Conservation (phyloP, 352 stramenopile species). For the Globisporangium echinulatum region DNA sequence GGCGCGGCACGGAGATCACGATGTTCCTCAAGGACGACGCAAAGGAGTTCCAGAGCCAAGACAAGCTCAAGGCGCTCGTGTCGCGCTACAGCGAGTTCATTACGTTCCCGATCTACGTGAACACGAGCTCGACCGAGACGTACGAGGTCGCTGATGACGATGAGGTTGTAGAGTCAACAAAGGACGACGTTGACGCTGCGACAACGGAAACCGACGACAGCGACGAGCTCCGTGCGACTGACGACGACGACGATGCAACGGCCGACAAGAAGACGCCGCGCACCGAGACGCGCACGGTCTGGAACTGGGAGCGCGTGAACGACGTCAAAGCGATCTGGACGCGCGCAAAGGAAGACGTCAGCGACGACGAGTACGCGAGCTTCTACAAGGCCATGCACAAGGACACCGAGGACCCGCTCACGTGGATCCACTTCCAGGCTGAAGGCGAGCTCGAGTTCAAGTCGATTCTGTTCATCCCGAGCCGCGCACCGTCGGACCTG, state of each 20-base stretch:
- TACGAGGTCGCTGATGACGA: constrained; percentile 88
- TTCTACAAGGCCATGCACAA: constrained; percentile 98
- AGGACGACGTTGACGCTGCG: constrained; percentile 36
- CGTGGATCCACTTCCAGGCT: constrained; percentile 99
- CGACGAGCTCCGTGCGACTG: constrained; percentile 36
- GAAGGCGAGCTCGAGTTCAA: constrained; percentile 99
- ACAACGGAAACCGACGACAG: constrained; percentile 32
- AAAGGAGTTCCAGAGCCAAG: constrained; percentile 92
- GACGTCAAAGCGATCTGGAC: constrained; percentile 98
- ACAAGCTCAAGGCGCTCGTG: constrained; percentile 94
- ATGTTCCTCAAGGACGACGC: constrained; percentile 99
- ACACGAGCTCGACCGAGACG: constrained; percentile 88
- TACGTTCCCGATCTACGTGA: constrained; percentile 98
- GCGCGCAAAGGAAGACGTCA: constrained; percentile 94
- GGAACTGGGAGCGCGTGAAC: constrained; percentile 96
- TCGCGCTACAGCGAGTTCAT: constrained; percentile 99
- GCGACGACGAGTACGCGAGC: constrained; percentile 97
- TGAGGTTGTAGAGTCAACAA: constrained; percentile 52
- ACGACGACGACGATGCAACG: constrained; percentile 24
- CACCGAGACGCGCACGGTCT: constrained; percentile 92
- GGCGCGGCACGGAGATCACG: constrained; percentile 97
- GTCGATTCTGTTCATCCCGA: constrained; percentile 97
- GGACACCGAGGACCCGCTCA: constrained; percentile 81
- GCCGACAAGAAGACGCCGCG: constrained; percentile 73
- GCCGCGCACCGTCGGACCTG: constrained; percentile 75